phyloP scores from a whole-genome alignment of 345 rosid genomes.

The Aegle marmelos region DNA sequence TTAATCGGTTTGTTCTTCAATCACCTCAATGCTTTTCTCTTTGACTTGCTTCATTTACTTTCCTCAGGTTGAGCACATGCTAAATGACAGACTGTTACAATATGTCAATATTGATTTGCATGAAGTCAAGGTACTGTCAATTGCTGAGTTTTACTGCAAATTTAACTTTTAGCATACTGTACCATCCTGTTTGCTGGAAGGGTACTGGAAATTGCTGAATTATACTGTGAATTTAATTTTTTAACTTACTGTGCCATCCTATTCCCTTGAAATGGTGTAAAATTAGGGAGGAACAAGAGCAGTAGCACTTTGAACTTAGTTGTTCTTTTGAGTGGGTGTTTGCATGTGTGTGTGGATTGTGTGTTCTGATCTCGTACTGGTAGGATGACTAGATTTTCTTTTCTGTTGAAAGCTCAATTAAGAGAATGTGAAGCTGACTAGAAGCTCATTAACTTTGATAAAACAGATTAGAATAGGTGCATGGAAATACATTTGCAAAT shows the following conservation, averaged over 20 bases:
- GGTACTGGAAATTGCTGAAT: slow-evolving; percentile 46
- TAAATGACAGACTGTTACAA: slow-evolving; percentile 89
- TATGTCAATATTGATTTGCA: slow-evolving; percentile 83
- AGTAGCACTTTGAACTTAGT: background rate
- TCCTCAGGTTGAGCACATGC: slow-evolving; percentile 87
- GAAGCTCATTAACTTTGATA: background rate
- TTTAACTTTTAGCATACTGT: background rate
- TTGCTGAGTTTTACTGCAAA: slow-evolving; percentile 15
- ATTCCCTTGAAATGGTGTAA: background rate
- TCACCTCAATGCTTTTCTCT: background rate
- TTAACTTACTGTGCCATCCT: background rate
- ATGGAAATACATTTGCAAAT: background rate
- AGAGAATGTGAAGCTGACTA: background rate
- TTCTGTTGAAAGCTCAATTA: background rate
- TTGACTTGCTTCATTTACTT: slow-evolving; percentile 7
- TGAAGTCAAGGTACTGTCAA: slow-evolving; percentile 80
- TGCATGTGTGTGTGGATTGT: background rate
- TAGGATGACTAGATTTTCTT: background rate
- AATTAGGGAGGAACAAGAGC: background rate
- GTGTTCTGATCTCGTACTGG: background rate
- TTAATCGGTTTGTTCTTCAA: background rate
- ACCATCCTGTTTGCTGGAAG: slow-evolving; percentile 53
- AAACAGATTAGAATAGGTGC: background rate
- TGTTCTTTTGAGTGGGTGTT: background rate
- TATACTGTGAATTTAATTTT: slow-evolving; percentile 4